phyloP scores from a whole-genome alignment of 2,329 filamentous ascomycete genomes.

The Verticillium albo-atrum region DNA sequence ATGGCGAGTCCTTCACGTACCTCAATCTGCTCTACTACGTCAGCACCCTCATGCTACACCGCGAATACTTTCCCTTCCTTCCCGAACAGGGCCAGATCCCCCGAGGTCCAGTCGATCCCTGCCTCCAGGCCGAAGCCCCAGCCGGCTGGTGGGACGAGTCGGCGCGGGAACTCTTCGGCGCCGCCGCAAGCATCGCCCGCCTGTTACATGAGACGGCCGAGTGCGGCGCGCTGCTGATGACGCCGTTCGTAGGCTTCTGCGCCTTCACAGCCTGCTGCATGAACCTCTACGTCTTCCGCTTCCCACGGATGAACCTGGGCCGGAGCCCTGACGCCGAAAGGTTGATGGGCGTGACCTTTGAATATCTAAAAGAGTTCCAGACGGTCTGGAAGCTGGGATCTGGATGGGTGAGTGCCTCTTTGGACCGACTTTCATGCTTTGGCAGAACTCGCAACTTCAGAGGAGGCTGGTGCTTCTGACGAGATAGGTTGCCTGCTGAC shows the following conservation, averaged over 20 bases:
- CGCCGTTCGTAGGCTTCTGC: slow-evolving; percentile 40
- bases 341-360: slow-evolving; percentile 16
- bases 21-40: slow-evolving; percentile 38
- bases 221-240: slow-evolving; percentile 28
- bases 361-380: slow-evolving; percentile 20
- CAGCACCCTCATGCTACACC: slow-evolving; percentile 34
- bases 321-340: slow-evolving; percentile 19
- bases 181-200: slow-evolving; percentile 27
- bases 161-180: slow-evolving; percentile 27
- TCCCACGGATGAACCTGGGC: slow-evolving; percentile 35
- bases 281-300: slow-evolving; percentile 33
- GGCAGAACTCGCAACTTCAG: too few relatives aligned
- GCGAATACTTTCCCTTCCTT: slow-evolving; percentile 40
- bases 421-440: background rate
- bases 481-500: background rate
- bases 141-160: slow-evolving; percentile 34
- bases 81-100: slow-evolving; percentile 29
- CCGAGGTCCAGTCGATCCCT: slow-evolving; percentile 31
- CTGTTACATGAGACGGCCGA: slow-evolving; percentile 32
- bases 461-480: too few relatives aligned
- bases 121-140: slow-evolving; percentile 30
- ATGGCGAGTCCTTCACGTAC: slow-evolving; percentile 36
- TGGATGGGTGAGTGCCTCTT: slow-evolving; percentile 17
- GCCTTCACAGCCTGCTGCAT: slow-evolving; percentile 38
- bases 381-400: slow-evolving; percentile 23